Percentiles rank a stretch among this genome's conserved stretches.
Conservation (phyloP, 257 asterid genomes). For the Gentiana straminea region DNA sequence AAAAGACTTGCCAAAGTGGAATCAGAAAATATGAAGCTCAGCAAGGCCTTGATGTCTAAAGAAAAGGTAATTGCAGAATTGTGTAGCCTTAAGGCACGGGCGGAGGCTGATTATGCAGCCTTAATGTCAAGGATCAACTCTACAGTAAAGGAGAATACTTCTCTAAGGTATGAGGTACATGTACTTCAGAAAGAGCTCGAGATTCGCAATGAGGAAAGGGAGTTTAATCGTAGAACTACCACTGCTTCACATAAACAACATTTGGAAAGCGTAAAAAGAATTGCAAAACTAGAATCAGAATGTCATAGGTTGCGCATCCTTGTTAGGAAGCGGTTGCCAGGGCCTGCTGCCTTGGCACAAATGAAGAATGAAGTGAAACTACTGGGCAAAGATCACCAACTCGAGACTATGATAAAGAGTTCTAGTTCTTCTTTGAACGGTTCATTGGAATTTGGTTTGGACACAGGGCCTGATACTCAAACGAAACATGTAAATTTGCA, state of each 20-base stretch:
- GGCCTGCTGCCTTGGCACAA: conserved; percentile 56
- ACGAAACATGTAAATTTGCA: conserved; percentile 26
- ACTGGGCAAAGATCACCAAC: conserved; percentile 32
- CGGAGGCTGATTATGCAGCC: conserved; percentile 41
- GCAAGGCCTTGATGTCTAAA: conserved; percentile 42
- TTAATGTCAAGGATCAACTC: conserved; percentile 43
- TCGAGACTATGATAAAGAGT: conserved; percentile 35
- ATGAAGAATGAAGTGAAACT: conserved; percentile 65
- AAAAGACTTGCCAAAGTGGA: conserved; percentile 33
- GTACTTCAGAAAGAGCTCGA: conserved; percentile 76
- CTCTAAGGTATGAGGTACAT: conserved; percentile 56
- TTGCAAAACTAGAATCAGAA: conserved; percentile 58
- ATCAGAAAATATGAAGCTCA: conserved; percentile 48
- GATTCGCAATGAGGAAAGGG: conserved; percentile 82
- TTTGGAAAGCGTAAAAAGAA: conserved; percentile 45
- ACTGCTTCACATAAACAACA: conserved; percentile 51
- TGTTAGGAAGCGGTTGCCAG: conserved; percentile 62
- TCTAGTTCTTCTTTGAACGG: conserved; percentile 24
- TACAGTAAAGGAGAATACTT: conserved; percentile 59
- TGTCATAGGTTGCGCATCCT: conserved; percentile 70
- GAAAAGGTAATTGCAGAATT: conserved; percentile 48
- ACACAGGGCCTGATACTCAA: conserved; percentile 24
- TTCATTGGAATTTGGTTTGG: conserved; percentile 27
- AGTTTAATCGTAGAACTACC: conserved; percentile 51
- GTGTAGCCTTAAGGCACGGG: conserved; percentile 26